phyloP scores from a whole-genome alignment of 495 filamentous ascomycete species.

The Zalerion maritima region DNA sequence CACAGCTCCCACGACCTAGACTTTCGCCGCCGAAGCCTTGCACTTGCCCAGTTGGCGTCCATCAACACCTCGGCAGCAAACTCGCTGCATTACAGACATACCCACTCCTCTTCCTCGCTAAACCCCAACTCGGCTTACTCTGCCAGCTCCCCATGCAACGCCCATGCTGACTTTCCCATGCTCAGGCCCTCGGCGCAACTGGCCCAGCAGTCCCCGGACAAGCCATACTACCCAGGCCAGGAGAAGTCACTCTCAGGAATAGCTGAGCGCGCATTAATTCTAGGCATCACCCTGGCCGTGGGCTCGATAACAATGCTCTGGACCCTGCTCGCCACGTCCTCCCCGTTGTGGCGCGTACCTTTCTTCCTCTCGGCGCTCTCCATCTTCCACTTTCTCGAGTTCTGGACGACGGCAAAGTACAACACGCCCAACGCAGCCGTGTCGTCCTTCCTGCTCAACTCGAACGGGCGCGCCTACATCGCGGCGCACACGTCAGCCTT shows the following conservation, averaged over 20 bases:
- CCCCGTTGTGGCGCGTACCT: slow-evolving; percentile 63
- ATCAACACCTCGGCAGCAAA: too few relatives aligned
- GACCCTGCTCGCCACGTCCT: slow-evolving; percentile 21
- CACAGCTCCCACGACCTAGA: slow-evolving; percentile 6
- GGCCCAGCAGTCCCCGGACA: slow-evolving; percentile 10
- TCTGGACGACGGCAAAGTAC: slow-evolving; percentile 69
- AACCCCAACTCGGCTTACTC: too few relatives aligned
- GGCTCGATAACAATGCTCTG: slow-evolving; percentile 25
- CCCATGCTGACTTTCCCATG: slow-evolving; percentile 19
- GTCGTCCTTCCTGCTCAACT: slow-evolving; percentile 66
- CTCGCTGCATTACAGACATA: too few relatives aligned
- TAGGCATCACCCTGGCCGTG: slow-evolving; percentile 32
- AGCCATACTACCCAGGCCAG: slow-evolving; percentile 36
- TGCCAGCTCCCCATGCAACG: slow-evolving; percentile 7
- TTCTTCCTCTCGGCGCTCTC: slow-evolving; percentile 66
- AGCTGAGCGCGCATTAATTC: slow-evolving; percentile 47
- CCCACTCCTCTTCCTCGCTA: too few relatives aligned
- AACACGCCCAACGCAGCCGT: slow-evolving; percentile 62
- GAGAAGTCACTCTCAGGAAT: slow-evolving; percentile 65
- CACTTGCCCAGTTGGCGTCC: slow-evolving; percentile 10
- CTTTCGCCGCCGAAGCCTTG: slow-evolving; percentile 12
- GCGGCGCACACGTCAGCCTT: slow-evolving; percentile 63
- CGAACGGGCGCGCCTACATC: slow-evolving; percentile 74
- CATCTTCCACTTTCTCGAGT: slow-evolving; percentile 93
- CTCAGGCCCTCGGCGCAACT: slow-evolving; percentile 17